These are phyloP conservation scores for Boletus coffeatus DNA, from an alignment of 1,284 basidiomycete genomes.

Conservation along the genomic window DNA sequence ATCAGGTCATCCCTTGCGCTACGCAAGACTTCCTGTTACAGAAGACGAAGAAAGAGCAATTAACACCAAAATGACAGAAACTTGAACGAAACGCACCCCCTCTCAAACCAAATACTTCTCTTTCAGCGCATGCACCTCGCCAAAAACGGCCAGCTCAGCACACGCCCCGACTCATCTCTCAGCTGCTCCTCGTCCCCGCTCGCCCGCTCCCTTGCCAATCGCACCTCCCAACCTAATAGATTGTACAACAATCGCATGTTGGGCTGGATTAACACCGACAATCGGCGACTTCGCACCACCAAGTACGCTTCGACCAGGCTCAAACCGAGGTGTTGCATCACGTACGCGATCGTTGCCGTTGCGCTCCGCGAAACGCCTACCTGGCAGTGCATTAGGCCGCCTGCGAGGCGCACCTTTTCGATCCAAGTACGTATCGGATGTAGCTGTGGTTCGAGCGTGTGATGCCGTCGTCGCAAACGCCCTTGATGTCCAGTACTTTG, in stretches of 20 bases:
- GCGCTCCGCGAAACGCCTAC: not conserved
- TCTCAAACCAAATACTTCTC: not conserved
- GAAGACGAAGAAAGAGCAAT: not conserved
- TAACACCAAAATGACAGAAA: not conserved
- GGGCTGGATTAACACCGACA: not conserved
- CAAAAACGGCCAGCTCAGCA: not conserved
- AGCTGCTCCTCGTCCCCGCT: not conserved
- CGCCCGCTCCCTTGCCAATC: not conserved
- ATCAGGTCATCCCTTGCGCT: too few relatives aligned
- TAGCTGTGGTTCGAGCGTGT: not conserved
- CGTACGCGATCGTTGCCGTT: not conserved
- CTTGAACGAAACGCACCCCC: not conserved
- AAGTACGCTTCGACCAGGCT: not conserved
- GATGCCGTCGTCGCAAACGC: not conserved
- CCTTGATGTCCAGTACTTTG: not conserved
- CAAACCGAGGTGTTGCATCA: not conserved
- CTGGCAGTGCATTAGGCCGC: not conserved
- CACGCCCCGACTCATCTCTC: not conserved
- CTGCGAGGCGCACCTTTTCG: not conserved
- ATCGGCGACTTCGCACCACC: not conserved
- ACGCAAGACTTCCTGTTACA: too few relatives aligned
- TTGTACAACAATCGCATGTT: not conserved
- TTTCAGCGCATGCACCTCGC: not conserved
- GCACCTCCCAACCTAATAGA: not conserved
- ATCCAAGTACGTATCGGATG: not conserved